phyloP scores from a whole-genome alignment of 495 filamentous ascomycete genomes.

The Friedmanniomyces endolithicus region DNA sequence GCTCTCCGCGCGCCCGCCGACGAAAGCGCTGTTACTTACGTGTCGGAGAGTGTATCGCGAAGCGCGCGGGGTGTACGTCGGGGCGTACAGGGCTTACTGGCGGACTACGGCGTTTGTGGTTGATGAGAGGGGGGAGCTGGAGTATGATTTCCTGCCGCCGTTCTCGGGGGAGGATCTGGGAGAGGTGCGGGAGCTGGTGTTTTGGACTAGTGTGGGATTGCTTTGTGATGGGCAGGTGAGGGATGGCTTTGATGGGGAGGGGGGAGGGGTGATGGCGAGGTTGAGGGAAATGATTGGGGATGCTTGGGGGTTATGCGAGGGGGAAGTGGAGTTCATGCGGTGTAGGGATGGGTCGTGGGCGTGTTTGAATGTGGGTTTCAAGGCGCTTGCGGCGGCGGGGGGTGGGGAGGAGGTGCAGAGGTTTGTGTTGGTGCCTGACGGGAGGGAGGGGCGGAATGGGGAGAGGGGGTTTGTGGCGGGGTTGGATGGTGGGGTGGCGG shows the following conservation, averaged over 20 bases:
- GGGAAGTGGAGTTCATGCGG: not conserved
- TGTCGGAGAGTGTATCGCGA: not conserved
- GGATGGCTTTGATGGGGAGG: not conserved
- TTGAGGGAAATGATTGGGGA: not conserved
- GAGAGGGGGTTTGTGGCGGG: not conserved
- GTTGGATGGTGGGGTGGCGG: not conserved
- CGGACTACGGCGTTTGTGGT: not conserved
- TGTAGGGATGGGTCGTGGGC: not conserved
- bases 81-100: not conserved
- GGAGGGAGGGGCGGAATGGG: not conserved
- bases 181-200: not conserved
- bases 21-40: not conserved
- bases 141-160: not conserved
- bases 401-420: not conserved
- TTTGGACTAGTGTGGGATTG: not conserved
- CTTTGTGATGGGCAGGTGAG: not conserved
- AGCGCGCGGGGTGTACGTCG: not conserved
- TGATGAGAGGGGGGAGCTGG: not conserved
- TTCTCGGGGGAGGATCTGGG: not conserved
- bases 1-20: not conserved
- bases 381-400: not conserved
- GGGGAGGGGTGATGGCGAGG: not conserved
- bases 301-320: too few species aligned
- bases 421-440: not conserved
- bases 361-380: not conserved